Evolutionary conservation across 202 grass and related monocot species (phyloP), one percentile per base, ranked within the genome.

Genomic region (Dendrocalamus latiflorus): DNA sequence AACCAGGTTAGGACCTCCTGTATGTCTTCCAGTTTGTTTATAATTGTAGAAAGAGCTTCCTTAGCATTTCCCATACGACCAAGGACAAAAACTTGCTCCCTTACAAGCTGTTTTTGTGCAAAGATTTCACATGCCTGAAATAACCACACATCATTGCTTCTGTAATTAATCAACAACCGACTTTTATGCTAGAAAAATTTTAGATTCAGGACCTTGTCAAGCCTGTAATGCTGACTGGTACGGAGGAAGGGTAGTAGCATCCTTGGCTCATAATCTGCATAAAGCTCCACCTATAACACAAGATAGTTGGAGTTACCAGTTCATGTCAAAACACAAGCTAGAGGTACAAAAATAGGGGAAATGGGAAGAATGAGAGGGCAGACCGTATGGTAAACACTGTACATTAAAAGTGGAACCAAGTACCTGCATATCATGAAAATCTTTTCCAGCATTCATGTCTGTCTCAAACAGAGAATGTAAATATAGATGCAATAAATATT

Each of bases 371-470:
- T 49, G 58, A 70, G 3, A 63, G 68, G 39, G 48, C 43, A 55
- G 48, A 50, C 12, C 57, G 65, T 68, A 79, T n/a, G 43, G 74
- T 45, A 77, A 65, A 38, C 4, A 55, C 41, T 37, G 30, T 41
- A 71, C 56, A 60, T 68, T 68, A 34, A 51, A 55, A 37, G 26
- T 17, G 47, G 59, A 89, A 62, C 16, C 50, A 63, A 66, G 36
- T 85, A 95, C 96, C 96, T 98, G 96, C 87, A 98, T 86, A 83
- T 98, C 96, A 87, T 98, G 96, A 64, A 69, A 95, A 65, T 98
- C 96, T 80, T 91, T 90, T 86, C 93, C 96, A 30, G 93, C 89
- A 80, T 95, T 79, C 76, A 91, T 91, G 79, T 98, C 96, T 25
- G 64, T 80, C 85, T 98, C 93, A 81, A 98, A 95, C 25, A 98